Percentiles rank a stretch among this genome's conserved stretches.
These are phyloP conservation scores for Irpex lacteus DNA, from an alignment of 1,284 basidiomycete genomes.

Conservation along the genomic window DNA sequence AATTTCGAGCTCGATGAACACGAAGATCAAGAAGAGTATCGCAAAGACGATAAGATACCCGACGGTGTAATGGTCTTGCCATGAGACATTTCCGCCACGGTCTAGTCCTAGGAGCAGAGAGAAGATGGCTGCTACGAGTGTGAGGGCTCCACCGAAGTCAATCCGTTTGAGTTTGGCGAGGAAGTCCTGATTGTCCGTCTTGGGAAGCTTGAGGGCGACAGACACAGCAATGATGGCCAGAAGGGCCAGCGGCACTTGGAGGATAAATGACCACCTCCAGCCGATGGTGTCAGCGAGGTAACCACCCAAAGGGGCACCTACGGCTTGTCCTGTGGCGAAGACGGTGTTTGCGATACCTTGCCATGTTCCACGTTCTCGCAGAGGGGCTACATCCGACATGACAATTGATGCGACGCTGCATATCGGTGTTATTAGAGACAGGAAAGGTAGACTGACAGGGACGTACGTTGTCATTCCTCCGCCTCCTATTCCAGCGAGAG, in stretches of 20 bases:
- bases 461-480: conserved; percentile 63
- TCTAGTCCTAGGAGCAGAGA: conserved; percentile 56
- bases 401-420: conserved; percentile 56
- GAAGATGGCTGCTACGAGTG: conserved; percentile 50
- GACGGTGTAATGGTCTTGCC: conserved; percentile 39
- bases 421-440: not conserved
- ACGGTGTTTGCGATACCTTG: conserved; percentile 64
- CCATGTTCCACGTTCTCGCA: conserved; percentile 59
- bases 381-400: conserved; percentile 58
- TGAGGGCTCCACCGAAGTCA: conserved; percentile 54
- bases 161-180: conserved; percentile 49
- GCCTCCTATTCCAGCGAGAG: conserved; percentile 60
- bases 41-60: conserved; percentile 21
- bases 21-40: conserved; percentile 25
- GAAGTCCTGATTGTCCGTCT: conserved; percentile 34
- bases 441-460: not conserved
- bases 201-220: conserved; percentile 48
- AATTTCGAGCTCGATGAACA: conserved; percentile 37
- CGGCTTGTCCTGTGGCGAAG: conserved; percentile 50
- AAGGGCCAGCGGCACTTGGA: conserved; percentile 55
- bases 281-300: conserved; percentile 57
- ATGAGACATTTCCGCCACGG: conserved; percentile 54
- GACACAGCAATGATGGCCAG: conserved; percentile 51
- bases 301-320: conserved; percentile 58
- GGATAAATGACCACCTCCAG: conserved; percentile 65